Base-by-base conservation (phyloP, 768 basidiomycete genomes). In the Leccinum boreale region DNA sequence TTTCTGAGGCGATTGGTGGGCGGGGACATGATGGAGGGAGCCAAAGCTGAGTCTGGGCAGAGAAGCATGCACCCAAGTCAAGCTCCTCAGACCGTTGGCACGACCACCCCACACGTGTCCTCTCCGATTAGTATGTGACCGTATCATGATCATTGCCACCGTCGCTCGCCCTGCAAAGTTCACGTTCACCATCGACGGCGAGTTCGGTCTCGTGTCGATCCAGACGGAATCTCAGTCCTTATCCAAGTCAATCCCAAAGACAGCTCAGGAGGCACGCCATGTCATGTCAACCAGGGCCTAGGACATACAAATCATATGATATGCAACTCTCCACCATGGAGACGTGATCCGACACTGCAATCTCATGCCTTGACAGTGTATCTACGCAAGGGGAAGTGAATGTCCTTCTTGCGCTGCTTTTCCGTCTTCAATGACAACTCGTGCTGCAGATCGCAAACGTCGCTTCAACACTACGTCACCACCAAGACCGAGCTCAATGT, bases 371-470 rank as follows among this genome's bases (percentile, higher is more conserved):
- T 95, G 75, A 98, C 89, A 62, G 95, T 94, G 77, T 89, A 99
- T 79, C 94, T 96, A 75, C 95, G 84, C 72, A 80, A 73, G 36
- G 94, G 93, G 83, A 97, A 97, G 82, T 97, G 94, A 67, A 82
- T 81, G 60, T 94, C 89, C 83, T 90, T 94, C 90, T 98, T 98
- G 77, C 78, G 81, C 76, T 95, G 93, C 80, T 89, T 92, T 77
- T 90, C 81, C 56, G 97, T 98, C 83, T 92, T 92, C 66, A 85
- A 75, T 73, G 86, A 87, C 60, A 76, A 70, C 76, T 99, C 95
- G 77, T 89, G 85, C 93, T 94, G 68, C 55, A 56, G 31, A 61
- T 58, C 51, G 47, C 50, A 24, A 36, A 31, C 19, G 26, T 61
- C 47, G 52, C 58, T 45, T 63, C 26, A 61, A 52, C 47, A 14